phyloP scores from a whole-genome alignment of 1,284 basidiomycete genomes.

The Sanghuangporus baumii region DNA sequence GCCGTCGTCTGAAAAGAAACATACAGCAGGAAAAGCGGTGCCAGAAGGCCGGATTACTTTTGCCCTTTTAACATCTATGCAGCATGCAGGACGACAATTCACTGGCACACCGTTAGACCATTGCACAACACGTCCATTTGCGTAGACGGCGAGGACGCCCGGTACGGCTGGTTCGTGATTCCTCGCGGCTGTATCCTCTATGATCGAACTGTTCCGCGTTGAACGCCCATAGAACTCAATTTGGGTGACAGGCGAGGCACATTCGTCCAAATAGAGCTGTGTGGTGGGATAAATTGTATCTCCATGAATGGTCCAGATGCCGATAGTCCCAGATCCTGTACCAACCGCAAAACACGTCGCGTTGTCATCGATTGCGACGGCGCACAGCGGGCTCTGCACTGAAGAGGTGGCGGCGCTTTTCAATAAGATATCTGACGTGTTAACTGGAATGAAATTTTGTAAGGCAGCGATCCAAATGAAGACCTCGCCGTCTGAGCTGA shows the following conservation, averaged over 20 bases:
- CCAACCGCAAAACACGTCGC: slow-evolving; percentile 60
- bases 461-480: slow-evolving; percentile 54
- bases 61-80: slow-evolving; percentile 18
- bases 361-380: slow-evolving; percentile 50
- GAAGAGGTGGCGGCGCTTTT: slow-evolving; percentile 43
- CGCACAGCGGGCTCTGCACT: slow-evolving; percentile 44
- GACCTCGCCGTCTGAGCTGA: slow-evolving; percentile 76
- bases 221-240: not conserved
- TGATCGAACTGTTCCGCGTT: not conserved
- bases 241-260: slow-evolving; percentile 37
- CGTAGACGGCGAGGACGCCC: slow-evolving; percentile 45
- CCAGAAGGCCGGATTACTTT: slow-evolving; percentile 42
- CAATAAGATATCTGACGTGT: slow-evolving; percentile 45
- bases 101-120: slow-evolving; percentile 31
- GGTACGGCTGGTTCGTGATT: slow-evolving; percentile 18
- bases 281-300: slow-evolving; percentile 36
- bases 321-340: slow-evolving; percentile 54
- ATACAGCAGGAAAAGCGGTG: slow-evolving; percentile 43
- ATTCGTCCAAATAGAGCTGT: slow-evolving; percentile 40
- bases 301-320: slow-evolving; percentile 47
- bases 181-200: not conserved
- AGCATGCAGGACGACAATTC: not conserved
- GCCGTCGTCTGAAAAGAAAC: slow-evolving; percentile 59
- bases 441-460: slow-evolving; percentile 41
- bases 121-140: slow-evolving; percentile 49